phyloP scores from a whole-genome alignment of 2,329 filamentous ascomycete genomes.

The Sarocladium strictum region DNA sequence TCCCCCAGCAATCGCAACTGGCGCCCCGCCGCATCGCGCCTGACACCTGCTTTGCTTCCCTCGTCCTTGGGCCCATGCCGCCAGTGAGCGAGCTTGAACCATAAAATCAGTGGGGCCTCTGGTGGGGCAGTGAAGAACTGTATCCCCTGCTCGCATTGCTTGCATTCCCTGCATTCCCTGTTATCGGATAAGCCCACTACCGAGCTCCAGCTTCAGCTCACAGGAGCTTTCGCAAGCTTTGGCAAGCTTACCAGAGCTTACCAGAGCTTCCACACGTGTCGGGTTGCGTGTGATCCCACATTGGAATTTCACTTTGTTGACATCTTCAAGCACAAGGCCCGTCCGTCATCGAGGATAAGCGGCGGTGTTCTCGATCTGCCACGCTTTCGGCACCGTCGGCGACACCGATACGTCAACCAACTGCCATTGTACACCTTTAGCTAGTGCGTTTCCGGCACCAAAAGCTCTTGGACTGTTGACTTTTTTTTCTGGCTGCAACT shows the following conservation, averaged over 20 bases:
- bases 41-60: background rate
- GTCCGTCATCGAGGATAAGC: no score
- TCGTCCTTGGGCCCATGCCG: background rate
- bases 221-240: slow-evolving; percentile 1
- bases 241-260: background rate
- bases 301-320: background rate
- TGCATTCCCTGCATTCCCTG: slow-evolving; percentile 5
- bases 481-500: background rate
- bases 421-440: background rate
- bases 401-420: slow-evolving; percentile 1
- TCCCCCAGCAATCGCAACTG: background rate
- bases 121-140: background rate
- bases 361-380: background rate
- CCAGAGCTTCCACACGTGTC: background rate
- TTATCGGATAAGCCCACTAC: slow-evolving; percentile 3
- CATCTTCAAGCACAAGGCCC: no score
- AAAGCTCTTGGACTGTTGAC: background rate
- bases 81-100: background rate
- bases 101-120: background rate
- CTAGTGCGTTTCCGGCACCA: slow-evolving; percentile 7
- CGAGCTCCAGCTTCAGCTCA: slow-evolving; percentile 6
- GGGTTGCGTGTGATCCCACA: background rate
- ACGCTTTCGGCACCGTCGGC: slow-evolving; percentile 6
- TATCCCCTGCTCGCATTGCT: slow-evolving; percentile 2
- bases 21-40: background rate